These are phyloP conservation scores for Trichoderma endophyticum DNA, from an alignment of 2,329 filamentous ascomycete genomes.

Conservation along the genomic window DNA sequence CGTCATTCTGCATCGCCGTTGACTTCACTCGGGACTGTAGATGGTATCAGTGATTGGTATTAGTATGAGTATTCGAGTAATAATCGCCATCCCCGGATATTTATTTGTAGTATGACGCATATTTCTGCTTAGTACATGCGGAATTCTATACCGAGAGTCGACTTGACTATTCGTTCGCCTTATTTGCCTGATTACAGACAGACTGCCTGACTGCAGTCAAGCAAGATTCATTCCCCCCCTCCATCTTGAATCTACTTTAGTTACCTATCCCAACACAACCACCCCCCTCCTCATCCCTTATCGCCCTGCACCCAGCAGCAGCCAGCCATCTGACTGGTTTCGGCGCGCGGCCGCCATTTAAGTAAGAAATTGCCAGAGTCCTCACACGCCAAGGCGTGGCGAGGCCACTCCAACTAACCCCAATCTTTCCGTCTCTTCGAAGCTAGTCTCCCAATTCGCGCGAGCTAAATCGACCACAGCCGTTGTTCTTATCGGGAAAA, in stretches of 20 bases:
- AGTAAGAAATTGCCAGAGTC: not conserved
- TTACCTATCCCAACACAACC: not conserved
- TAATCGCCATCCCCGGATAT: not conserved
- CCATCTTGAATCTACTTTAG: not conserved
- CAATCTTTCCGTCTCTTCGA: not conserved
- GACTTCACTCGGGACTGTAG: not conserved
- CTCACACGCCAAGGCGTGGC: not conserved
- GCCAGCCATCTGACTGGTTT: slow-evolving; percentile 3
- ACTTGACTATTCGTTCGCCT: not conserved
- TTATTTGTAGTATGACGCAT: not conserved
- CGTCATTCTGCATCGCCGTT: not conserved
- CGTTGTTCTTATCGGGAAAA: slow-evolving; percentile 17
- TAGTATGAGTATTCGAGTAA: not conserved
- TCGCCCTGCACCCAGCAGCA: slow-evolving; percentile 5
- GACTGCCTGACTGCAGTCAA: not conserved
- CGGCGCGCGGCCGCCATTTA: not conserved
- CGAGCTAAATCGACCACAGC: slow-evolving; percentile 18
- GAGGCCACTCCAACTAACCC: slow-evolving; percentile 8
- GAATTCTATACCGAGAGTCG: not conserved
- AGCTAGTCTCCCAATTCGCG: slow-evolving; percentile 7
- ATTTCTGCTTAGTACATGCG: not conserved
- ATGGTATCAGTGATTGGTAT: not conserved
- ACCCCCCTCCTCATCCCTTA: slow-evolving; percentile 10
- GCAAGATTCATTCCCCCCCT: slow-evolving; percentile 4
- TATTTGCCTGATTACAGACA: not conserved